These are phyloP conservation scores for Suhomyces sp. DNA, from an alignment of 805 yeast species.

Conservation along the genomic window DNA sequence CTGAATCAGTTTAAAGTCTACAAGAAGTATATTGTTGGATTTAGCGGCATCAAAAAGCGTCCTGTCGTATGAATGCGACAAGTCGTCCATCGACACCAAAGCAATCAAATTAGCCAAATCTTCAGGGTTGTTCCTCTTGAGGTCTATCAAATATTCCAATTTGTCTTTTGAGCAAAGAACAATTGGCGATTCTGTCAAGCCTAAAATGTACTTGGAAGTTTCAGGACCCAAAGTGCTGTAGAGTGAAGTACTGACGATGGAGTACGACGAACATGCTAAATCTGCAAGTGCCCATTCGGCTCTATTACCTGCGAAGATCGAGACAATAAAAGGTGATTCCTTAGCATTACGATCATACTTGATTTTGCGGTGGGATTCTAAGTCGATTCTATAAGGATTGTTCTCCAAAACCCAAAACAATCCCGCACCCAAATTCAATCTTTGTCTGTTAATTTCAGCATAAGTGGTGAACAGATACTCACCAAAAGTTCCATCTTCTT, in stretches of 20 bases:
- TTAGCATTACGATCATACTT: slow-evolving; percentile 10
- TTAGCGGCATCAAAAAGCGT: slow-evolving; percentile 14
- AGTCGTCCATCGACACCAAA: slow-evolving; percentile 36
- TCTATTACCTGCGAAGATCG: slow-evolving; percentile 56
- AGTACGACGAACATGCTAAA: slow-evolving; percentile 59
- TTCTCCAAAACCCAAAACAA: slow-evolving; percentile 29
- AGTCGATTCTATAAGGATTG: slow-evolving; percentile 30
- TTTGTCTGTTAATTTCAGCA: slow-evolving; percentile 28
- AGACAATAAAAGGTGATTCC: slow-evolving; percentile 46
- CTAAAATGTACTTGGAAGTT: slow-evolving; percentile 62
- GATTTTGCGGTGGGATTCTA: slow-evolving; percentile 24
- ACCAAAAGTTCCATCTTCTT: slow-evolving; percentile 27
- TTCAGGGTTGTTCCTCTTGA: slow-evolving; percentile 23
- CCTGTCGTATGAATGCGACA: slow-evolving; percentile 10
- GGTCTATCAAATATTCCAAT: slow-evolving; percentile 22
- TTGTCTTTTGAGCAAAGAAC: slow-evolving; percentile 37
- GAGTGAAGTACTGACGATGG: slow-evolving; percentile 24
- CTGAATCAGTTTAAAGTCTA: slow-evolving; percentile 23
- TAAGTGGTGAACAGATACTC: slow-evolving; percentile 29
- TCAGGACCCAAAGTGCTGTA: slow-evolving; percentile 44
- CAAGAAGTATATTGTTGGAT: slow-evolving; percentile 20
- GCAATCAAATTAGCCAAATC: slow-evolving; percentile 29
- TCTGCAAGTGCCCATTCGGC: slow-evolving; percentile 71
- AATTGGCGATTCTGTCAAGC: slow-evolving; percentile 57
- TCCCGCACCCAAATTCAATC: slow-evolving; percentile 39